Percentiles rank a stretch among this genome's conserved stretches.
Conservation (phyloP, 2,329 filamentous ascomycete species). For the Ceratocystis huliohia region DNA sequence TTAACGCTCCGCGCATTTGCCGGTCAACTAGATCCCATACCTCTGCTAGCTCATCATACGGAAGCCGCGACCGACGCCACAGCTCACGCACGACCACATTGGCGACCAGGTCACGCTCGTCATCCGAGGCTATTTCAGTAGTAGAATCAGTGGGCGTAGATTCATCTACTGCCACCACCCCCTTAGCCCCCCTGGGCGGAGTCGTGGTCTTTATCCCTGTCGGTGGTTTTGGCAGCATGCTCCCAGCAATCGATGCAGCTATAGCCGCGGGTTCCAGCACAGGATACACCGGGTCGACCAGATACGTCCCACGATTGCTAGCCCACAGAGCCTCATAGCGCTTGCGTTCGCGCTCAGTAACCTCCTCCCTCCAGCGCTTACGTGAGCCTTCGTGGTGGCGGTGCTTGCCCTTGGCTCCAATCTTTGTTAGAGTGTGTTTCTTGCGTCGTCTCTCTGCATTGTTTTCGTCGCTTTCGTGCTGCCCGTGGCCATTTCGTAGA, state of each 20-base stretch:
- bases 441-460: slow-evolving; percentile 40
- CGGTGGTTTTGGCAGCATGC: background rate
- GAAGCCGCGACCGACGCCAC: slow-evolving; percentile 59
- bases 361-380: slow-evolving; percentile 62
- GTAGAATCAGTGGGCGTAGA: slow-evolving; percentile 10
- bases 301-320: slow-evolving; percentile 55
- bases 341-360: slow-evolving; percentile 60
- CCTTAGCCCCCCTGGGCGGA: background rate
- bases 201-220: background rate
- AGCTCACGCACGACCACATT: slow-evolving; percentile 61
- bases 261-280: slow-evolving; percentile 15
- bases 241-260: background rate
- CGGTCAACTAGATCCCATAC: slow-evolving; percentile 66
- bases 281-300: slow-evolving; percentile 24
- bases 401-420: slow-evolving; percentile 40
- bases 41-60: slow-evolving; percentile 54
- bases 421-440: slow-evolving; percentile 35
- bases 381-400: slow-evolving; percentile 64
- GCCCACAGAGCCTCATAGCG: slow-evolving; percentile 79
- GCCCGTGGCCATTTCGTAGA: background rate
- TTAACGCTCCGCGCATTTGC: slow-evolving; percentile 41
- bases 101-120: slow-evolving; percentile 41
- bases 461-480: slow-evolving; percentile 33
- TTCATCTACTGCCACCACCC: background rate
- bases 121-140: slow-evolving; percentile 20